Evolutionary conservation across 2,329 filamentous ascomycete genomes (phyloP).

Genomic region (Coniosporium tulheliwenetii): DNA sequence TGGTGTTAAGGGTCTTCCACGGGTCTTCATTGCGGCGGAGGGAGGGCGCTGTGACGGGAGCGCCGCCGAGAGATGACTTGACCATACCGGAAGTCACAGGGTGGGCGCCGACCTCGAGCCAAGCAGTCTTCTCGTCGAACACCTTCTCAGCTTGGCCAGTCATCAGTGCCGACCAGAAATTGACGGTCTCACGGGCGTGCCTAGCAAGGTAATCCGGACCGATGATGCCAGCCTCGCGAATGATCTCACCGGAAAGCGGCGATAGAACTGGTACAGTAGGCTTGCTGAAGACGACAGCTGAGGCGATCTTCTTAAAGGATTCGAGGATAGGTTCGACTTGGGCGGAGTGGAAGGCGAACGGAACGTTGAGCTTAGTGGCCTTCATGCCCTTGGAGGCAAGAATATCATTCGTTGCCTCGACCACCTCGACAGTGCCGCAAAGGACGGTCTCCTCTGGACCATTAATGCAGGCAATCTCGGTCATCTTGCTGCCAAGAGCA

Average conservation of each 20-base stretch:
- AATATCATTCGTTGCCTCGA: slow-evolving; percentile 35
- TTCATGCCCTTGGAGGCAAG: slow-evolving; percentile 41
- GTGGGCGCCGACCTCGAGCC: slow-evolving; percentile 61
- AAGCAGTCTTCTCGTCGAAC: slow-evolving; percentile 51
- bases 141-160: slow-evolving; percentile 41
- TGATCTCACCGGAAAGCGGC: slow-evolving; percentile 45
- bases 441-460: slow-evolving; percentile 61
- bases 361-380: slow-evolving; percentile 45
- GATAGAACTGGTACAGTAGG: slow-evolving; percentile 51
- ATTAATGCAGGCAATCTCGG: slow-evolving; percentile 58
- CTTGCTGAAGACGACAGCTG: slow-evolving; percentile 38
- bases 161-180: slow-evolving; percentile 49
- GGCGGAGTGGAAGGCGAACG: slow-evolving; percentile 51
- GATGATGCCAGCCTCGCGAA: slow-evolving; percentile 41
- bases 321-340: slow-evolving; percentile 49
- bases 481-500: slow-evolving; percentile 32
- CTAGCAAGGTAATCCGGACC: slow-evolving; percentile 46
- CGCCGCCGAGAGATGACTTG: slow-evolving; percentile 43
- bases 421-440: slow-evolving; percentile 44
- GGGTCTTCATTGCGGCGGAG: slow-evolving; percentile 46
- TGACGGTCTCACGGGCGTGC: slow-evolving; percentile 52
- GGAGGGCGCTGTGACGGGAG: slow-evolving; percentile 41
- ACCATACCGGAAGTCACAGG: slow-evolving; percentile 55
- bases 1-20: slow-evolving; percentile 45
- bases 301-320: slow-evolving; percentile 40